A percentile compares a stretch with the other conserved stretches of the same genome.
Evolutionary conservation across 345 rosid species (phyloP).

Genomic region (Eucalyptus cladocalyx): DNA sequence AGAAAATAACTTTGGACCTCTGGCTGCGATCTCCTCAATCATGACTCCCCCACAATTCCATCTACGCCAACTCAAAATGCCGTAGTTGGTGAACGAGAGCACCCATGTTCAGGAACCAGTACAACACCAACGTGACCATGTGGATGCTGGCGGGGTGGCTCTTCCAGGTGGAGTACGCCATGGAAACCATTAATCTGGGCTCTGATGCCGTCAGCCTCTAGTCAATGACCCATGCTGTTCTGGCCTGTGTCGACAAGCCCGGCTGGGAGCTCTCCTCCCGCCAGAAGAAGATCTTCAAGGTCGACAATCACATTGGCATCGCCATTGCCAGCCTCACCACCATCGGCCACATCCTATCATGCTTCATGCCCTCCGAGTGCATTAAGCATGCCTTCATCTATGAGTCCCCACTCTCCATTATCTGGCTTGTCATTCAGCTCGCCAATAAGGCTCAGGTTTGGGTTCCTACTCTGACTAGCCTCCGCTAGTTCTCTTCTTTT

Average conservation of each 20-base stretch:
- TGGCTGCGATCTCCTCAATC: neutral
- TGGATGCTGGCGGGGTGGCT: slow-evolving; percentile 81
- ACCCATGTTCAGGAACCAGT: slow-evolving; percentile 82
- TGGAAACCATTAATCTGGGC: slow-evolving; percentile 98
- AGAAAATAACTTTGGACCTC: neutral
- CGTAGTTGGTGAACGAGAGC: neutral
- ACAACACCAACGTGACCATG: slow-evolving; percentile 84
- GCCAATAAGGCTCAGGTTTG: neutral
- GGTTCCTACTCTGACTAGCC: neutral
- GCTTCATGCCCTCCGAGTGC: slow-evolving; percentile 88
- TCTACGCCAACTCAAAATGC: neutral
- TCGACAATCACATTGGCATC: slow-evolving; percentile 87
- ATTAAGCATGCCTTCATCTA: slow-evolving; percentile 73
- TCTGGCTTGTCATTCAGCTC: neutral
- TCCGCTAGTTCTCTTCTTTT: neutral
- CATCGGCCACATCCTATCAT: slow-evolving; percentile 80
- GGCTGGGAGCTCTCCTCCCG: slow-evolving; percentile 86
- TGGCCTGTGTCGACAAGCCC: slow-evolving; percentile 81
- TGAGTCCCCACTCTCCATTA: slow-evolving; percentile 48
- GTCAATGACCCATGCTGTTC: slow-evolving; percentile 76
- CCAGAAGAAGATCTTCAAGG: slow-evolving; percentile 92
- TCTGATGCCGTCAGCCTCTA: slow-evolving; percentile 95
- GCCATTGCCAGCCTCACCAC: slow-evolving; percentile 92
- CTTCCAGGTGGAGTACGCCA: slow-evolving; percentile 96
- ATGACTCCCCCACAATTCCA: neutral